Percentiles rank a stretch among this genome's conserved stretches.
phyloP scores from a whole-genome alignment of 768 basidiomycete genomes.

The Fomitopsis serialis region DNA sequence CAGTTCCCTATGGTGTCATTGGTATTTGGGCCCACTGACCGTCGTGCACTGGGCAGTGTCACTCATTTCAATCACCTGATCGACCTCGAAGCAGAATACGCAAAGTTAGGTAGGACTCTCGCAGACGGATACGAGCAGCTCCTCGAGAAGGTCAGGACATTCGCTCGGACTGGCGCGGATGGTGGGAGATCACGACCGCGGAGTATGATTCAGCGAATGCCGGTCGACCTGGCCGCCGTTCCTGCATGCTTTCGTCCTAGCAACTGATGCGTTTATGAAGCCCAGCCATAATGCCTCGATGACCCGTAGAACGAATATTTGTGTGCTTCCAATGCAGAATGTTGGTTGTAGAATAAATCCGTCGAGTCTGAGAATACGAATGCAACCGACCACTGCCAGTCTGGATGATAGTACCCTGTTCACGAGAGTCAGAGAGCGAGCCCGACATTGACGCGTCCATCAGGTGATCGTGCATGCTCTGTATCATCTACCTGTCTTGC shows the following conservation, averaged over 20 bases:
- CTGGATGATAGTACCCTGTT: too few relatives aligned
- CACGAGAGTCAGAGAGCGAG: too few relatives aligned
- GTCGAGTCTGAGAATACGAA: too few relatives aligned
- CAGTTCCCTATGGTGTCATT: background rate
- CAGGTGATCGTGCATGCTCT: too few relatives aligned
- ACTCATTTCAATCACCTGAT: slow-evolving; percentile 49
- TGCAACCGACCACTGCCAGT: too few relatives aligned
- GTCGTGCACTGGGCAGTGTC: slow-evolving; percentile 33
- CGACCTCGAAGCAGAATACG: slow-evolving; percentile 50
- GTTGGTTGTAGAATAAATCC: too few relatives aligned
- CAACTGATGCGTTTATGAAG: background rate
- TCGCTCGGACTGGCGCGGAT: slow-evolving; percentile 29
- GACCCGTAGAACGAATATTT: too few relatives aligned
- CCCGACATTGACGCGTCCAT: too few relatives aligned
- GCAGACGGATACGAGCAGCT: slow-evolving; percentile 37
- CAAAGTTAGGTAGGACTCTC: slow-evolving; percentile 35
- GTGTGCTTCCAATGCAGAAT: too few relatives aligned
- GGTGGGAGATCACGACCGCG: slow-evolving; percentile 45
- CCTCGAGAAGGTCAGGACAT: slow-evolving; percentile 34
- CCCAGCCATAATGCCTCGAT: too few relatives aligned
- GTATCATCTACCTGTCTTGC: too few relatives aligned
- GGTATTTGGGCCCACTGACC: background rate
- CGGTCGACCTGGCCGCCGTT: slow-evolving; percentile 29
- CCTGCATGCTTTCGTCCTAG: background rate
- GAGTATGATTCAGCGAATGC: slow-evolving; percentile 46